Percentiles rank a stretch among this genome's conserved stretches.
phyloP scores from a whole-genome alignment of 2,329 filamentous ascomycete genomes.

The Ambrosiella xylebori region DNA sequence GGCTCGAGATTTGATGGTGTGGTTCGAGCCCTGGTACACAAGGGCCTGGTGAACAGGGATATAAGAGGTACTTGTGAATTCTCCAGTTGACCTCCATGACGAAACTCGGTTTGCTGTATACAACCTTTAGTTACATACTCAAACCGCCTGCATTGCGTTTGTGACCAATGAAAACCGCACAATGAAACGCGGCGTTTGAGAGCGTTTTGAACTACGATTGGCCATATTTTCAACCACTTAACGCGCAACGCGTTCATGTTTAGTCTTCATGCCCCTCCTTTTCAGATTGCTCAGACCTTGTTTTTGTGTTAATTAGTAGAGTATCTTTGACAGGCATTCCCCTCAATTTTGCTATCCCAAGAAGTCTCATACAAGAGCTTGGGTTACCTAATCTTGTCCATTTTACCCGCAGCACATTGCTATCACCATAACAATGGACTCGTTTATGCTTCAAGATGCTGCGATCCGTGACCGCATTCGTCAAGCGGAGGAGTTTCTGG shows the following conservation, averaged over 20 bases:
- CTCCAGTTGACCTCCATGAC: too few relatives aligned
- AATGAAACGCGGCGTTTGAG: too few relatives aligned
- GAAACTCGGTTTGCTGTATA: background rate
- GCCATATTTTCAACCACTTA: slow-evolving; percentile 7
- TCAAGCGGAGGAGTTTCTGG: slow-evolving; percentile 79
- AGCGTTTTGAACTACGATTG: background rate
- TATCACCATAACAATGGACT: slow-evolving; percentile 41
- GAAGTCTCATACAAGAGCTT: background rate
- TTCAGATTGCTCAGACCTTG: background rate
- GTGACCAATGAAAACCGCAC: background rate
- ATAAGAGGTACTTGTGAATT: too few relatives aligned
- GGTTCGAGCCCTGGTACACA: too few relatives aligned
- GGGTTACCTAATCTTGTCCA: background rate
- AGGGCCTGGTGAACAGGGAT: too few relatives aligned
- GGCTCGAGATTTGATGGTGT: too few relatives aligned
- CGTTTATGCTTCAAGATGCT: slow-evolving; percentile 64
- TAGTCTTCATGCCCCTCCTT: slow-evolving; percentile 8
- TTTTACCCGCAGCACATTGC: background rate
- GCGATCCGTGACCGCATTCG: slow-evolving; percentile 69
- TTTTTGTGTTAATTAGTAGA: background rate
- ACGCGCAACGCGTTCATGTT: slow-evolving; percentile 10
- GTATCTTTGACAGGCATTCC: background rate
- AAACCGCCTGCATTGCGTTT: too few relatives aligned
- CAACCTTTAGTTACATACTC: background rate
- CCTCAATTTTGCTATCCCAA: background rate